Percentiles rank a stretch among this genome's conserved stretches.
phyloP scores from a whole-genome alignment of 2,329 filamentous ascomycete genomes.

The Colletotrichum abscissum region DNA sequence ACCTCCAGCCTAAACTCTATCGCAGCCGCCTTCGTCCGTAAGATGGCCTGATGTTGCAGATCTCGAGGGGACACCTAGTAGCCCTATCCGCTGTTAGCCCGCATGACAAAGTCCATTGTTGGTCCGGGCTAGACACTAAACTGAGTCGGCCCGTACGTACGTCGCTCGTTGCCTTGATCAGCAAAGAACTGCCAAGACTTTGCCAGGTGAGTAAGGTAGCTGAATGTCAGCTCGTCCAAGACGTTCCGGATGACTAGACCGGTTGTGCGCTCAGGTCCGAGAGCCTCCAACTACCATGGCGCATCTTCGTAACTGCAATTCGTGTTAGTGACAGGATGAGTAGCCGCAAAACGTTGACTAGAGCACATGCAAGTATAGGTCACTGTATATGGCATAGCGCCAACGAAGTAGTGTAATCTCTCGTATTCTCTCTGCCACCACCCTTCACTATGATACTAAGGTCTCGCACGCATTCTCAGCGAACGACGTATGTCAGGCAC shows the following conservation, averaged over 20 bases:
- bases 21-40: background rate
- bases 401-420: background rate
- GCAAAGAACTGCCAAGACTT: background rate
- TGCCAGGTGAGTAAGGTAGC: background rate
- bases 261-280: background rate
- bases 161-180: background rate
- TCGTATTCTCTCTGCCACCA: background rate
- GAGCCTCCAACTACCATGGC: background rate
- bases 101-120: background rate
- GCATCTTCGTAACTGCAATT: background rate
- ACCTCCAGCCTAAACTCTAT: background rate
- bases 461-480: background rate
- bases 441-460: background rate
- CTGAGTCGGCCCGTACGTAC: background rate
- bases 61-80: background rate
- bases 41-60: slow-evolving; percentile 15
- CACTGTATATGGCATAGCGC: background rate
- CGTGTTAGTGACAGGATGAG: background rate
- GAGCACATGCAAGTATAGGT: background rate
- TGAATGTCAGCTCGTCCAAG: background rate
- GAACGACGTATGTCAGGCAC: background rate
- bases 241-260: background rate
- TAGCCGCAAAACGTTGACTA: background rate
- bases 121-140: background rate
- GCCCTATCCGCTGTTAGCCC: background rate